Base-by-base conservation (phyloP, 257 asterid genomes). In the Pogostemon cablin region DNA sequence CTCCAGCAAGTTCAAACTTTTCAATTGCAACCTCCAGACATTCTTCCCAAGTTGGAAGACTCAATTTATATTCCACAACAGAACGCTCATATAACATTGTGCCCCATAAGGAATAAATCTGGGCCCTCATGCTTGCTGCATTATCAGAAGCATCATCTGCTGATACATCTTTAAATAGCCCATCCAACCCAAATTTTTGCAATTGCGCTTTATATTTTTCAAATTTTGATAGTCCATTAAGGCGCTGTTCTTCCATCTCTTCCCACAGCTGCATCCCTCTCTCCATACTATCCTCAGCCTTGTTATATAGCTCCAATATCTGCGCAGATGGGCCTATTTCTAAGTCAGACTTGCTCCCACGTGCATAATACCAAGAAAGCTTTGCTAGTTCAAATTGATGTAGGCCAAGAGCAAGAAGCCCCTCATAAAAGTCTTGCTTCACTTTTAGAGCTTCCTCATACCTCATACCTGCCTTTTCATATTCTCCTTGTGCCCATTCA, bases 241-340 rank as follows among this genome's bases (percentile, higher is more conserved):
- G 96, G 59, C 92, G 90, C 57, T 87, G 87, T 72, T 93, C 98
- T 70, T 93, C 97, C 87, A 87, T 84, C 86, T 85, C 95, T 82
- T 93, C 99, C 99, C 96, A 91, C 72, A 89, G 81, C 66, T 93
- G 91, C 83, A 86, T 85, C 67, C 97, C 98, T 83, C 80, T 87
- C 79, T 90, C 97, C 89, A 93, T 87, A 82, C 91, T 85, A 77
- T 93, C 98, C 83, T 93, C 98, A 3, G 98, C 96, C 83, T 80
- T 89, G 86, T 93, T 91, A 76, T 84, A 93, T 11, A 95, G 81
- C 73, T 95, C 97, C 83, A 91, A 64, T 56, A 89, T 85, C 79
- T 89, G 76, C 5, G 88, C 80, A 66, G 89, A 83, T 56, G 81
- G 75, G 40, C 81, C 84, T 7, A 79, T 78, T 77, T 81, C 89